Evolutionary conservation across 768 basidiomycete genomes (phyloP).

Genomic region (Lanmaoa rubissima): DNA sequence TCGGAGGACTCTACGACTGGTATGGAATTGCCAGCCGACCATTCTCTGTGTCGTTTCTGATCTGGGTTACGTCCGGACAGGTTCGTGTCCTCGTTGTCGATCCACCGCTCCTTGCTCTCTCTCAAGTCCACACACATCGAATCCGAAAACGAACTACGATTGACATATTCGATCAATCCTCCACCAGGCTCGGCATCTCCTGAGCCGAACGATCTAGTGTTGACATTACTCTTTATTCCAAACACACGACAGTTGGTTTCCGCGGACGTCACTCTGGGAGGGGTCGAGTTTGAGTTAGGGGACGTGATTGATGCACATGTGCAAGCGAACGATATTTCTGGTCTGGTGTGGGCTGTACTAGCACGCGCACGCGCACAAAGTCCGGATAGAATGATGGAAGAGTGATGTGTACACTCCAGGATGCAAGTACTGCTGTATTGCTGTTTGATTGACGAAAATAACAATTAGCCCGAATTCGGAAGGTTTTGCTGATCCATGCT

Average conservation of each 20-base stretch:
- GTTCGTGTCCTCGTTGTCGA: slow-evolving; percentile 64
- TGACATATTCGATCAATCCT: slow-evolving; percentile 56
- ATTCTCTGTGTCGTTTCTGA: neutral
- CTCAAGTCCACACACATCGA: slow-evolving; percentile 57
- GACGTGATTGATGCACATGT: slow-evolving; percentile 64
- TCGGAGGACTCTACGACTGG: slow-evolving; percentile 71
- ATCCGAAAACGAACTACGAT: slow-evolving; percentile 75
- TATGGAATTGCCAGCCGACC: slow-evolving; percentile 32
- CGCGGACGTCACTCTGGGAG: slow-evolving; percentile 55
- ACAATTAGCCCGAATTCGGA: no score
- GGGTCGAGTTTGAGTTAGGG: slow-evolving; percentile 50
- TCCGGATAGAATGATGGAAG: neutral
- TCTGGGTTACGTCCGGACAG: slow-evolving; percentile 35
- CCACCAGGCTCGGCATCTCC: slow-evolving; percentile 24
- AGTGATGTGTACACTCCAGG: neutral
- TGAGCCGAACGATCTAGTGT: slow-evolving; percentile 38
- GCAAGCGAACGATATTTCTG: slow-evolving; percentile 62
- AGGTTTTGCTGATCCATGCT: no score
- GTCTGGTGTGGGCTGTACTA: slow-evolving; percentile 60
- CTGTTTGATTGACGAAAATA: neutral
- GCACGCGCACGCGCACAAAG: slow-evolving; percentile 37
- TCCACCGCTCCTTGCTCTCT: slow-evolving; percentile 62
- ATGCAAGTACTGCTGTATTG: neutral
- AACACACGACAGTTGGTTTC: slow-evolving; percentile 65
- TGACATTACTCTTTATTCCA: slow-evolving; percentile 66